Base-by-base conservation (phyloP, 139 green algal species). In the Volvox reticuliferus region DNA sequence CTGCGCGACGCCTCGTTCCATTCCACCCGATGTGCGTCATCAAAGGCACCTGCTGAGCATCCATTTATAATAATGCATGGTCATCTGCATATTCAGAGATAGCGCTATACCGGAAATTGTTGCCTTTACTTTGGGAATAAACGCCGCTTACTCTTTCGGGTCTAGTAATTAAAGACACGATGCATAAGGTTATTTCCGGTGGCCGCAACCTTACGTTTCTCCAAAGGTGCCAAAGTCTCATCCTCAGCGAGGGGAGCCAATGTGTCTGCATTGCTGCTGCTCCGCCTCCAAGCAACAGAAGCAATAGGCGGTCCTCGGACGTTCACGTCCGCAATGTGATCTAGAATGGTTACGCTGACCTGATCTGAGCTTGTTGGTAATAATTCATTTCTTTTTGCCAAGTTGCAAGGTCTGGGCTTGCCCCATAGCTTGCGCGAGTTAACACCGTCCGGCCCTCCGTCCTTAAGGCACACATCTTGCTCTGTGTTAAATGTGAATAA, bases 231-330 rank as follows among this genome's bases (percentile, higher is more conserved):
- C 30, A 81, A 30, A 33, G 75, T 81, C 32, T 81, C 75, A 81
- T 81, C 75, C 33, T 81, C 75, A 30, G 75, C 75, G 28, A 81
- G 75, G 0, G 75, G 75, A 18, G 75, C 75, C 32, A 81, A 55
- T 19, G 73, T 36, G 20, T 79, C 73, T 22, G 71, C 71, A 35
- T 81, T 81, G 75, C 75, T 81, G 75, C 75, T 81, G 75, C 75
- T 81, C 32, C 75, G 19, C 75, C 75, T 55, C 75, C 75, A 20
- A 55, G 75, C 75, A 28, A 55, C 13, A 61, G 75, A 61, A 24
- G 30, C 12, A 1, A 61, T 61, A 55, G 44, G 44, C 44, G 44
- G 44, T 81, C 50, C 75, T 55, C 75, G 75, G 33, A 55, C 21
- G 22, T 55, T n/a, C 24, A 35, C 18, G 18, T 81, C 75, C 30